These are phyloP conservation scores for Phycomyces blakesleeanus DNA, from an alignment of 192 early-diverging fungal genomes.

Conservation along the genomic window DNA sequence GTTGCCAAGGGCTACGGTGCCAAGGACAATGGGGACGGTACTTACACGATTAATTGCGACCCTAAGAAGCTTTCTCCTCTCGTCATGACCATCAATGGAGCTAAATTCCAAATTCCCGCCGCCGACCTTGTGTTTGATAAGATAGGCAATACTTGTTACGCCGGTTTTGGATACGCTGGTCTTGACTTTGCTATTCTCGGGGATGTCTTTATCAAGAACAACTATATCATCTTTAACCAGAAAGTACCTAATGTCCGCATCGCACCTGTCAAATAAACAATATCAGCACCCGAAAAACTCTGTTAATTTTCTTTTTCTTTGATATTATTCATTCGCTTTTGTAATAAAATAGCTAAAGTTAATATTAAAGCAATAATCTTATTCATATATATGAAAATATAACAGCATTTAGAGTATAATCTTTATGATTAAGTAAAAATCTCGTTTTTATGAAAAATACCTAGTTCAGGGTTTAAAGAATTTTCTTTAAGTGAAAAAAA, in stretches of 20 bases:
- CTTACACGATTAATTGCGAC: conserved; percentile 22
- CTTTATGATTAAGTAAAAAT: too few species aligned
- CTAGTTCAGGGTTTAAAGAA: too few species aligned
- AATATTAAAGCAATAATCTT: too few species aligned
- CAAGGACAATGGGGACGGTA: conserved; percentile 23
- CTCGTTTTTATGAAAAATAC: too few species aligned
- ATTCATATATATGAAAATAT: too few species aligned
- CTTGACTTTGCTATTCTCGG: conserved; percentile 41
- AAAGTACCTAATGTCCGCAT: conserved; percentile 30
- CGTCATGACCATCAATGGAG: conserved; percentile 37
- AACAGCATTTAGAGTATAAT: too few species aligned
- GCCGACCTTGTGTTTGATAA: conserved; percentile 33
- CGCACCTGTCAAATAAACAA: conserved; percentile 18
- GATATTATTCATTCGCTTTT: conserved; percentile 50
- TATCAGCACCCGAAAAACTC: conserved; percentile 46
- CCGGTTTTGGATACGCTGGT: conserved; percentile 35
- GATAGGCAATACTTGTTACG: conserved; percentile 33
- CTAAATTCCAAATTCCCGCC: conserved; percentile 25
- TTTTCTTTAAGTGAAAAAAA: too few species aligned
- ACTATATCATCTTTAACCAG: conserved; percentile 42
- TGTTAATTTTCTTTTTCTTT: conserved; percentile 51
- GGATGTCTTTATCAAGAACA: conserved; percentile 48
- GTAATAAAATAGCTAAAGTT: too few species aligned
- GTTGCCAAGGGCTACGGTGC: conserved; percentile 20
- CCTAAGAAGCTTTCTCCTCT: conserved; percentile 15